Percentiles rank a stretch among this genome's conserved stretches.
phyloP scores from a whole-genome alignment of 1,284 basidiomycete species.

The Marasmius fiardii region DNA sequence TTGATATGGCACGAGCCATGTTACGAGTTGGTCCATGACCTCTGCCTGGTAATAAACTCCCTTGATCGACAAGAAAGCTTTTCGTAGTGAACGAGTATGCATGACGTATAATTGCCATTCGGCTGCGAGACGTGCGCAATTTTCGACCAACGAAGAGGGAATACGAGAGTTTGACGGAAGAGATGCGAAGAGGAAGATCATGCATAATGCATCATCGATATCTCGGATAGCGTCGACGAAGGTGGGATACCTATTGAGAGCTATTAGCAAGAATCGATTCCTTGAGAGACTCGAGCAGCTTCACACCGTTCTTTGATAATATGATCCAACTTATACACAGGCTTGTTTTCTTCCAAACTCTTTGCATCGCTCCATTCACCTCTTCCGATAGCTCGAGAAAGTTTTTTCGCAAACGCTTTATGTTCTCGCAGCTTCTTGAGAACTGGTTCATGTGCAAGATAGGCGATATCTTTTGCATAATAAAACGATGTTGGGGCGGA shows the following conservation, averaged over 20 bases:
- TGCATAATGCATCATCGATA: conserved; percentile 96
- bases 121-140: conserved; percentile 85
- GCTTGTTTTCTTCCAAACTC: conserved; percentile 90
- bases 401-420: conserved; percentile 98
- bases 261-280: conserved; percentile 11
- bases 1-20: conserved; percentile 98
- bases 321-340: conserved; percentile 88
- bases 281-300: not conserved
- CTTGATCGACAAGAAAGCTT: conserved; percentile 97
- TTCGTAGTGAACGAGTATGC: conserved; percentile 83
- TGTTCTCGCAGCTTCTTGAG: conserved; percentile 95
- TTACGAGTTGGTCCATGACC: conserved; percentile 88
- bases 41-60: conserved; percentile 99
- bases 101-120: conserved; percentile 98
- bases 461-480: conserved; percentile 98
- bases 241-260: conserved; percentile 82
- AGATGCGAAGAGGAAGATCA: conserved; percentile 90
- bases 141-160: conserved; percentile 82
- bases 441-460: conserved; percentile 96
- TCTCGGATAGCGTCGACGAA: conserved; percentile 96
- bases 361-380: conserved; percentile 96
- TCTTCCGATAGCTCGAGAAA: conserved; percentile 89
- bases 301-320: conserved; percentile 94
- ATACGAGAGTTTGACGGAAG: conserved; percentile 84
- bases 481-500: conserved; percentile 98